Percentiles rank a stretch among this genome's conserved stretches.
phyloP scores from a whole-genome alignment of 441 rosid species.

The Rhodomyrtus psidioides region DNA sequence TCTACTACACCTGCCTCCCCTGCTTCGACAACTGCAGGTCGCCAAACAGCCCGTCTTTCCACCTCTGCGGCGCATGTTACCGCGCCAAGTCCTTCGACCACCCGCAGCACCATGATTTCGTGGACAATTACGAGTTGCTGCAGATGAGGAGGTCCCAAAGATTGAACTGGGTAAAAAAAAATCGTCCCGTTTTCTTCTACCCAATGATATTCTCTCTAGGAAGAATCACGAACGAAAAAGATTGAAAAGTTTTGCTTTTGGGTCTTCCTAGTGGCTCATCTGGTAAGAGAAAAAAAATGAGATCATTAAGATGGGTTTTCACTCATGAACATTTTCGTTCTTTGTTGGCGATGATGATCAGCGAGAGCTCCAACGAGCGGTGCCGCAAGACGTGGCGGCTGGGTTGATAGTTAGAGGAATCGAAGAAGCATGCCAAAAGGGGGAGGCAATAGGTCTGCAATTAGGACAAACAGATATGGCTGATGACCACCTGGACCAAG shows the following conservation, averaged over 20 bases:
- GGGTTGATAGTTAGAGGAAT: not conserved
- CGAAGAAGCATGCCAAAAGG: not conserved
- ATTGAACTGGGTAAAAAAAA: not conserved
- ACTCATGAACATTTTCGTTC: not conserved
- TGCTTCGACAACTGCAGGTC: not conserved
- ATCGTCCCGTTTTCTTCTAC: not conserved
- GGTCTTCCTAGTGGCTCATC: not conserved
- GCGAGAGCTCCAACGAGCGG: not conserved
- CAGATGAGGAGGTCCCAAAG: not conserved
- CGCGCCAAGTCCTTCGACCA: not conserved
- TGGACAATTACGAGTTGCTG: not conserved
- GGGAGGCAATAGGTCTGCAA: not conserved
- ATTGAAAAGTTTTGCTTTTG: not conserved
- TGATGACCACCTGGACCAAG: not conserved
- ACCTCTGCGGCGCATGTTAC: not conserved
- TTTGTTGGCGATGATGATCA: not conserved
- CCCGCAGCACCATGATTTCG: not conserved
- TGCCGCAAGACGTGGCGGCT: not conserved
- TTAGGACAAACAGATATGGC: not conserved
- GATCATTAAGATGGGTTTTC: not conserved
- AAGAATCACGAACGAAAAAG: not conserved
- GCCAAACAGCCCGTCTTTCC: not conserved
- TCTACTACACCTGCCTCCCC: not conserved
- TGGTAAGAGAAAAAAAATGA: not conserved
- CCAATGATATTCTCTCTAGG: not conserved